Base-by-base conservation (phyloP, 2,329 filamentous ascomycete genomes). In the Lecanoromycetidae sp. region DNA sequence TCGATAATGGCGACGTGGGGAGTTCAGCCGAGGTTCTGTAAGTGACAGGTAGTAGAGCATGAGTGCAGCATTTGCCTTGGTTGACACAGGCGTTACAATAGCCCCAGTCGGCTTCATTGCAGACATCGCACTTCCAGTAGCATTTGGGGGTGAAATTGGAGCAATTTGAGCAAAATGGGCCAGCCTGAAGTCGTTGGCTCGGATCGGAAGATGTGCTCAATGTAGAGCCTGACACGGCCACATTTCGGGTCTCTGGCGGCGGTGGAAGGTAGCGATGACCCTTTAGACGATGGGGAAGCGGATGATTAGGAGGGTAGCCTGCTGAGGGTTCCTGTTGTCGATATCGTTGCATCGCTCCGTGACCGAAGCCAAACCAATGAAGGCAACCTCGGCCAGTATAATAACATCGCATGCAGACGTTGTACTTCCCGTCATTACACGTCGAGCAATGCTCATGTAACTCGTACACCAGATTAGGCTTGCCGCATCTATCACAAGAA, bases 21-120 rank as follows among this genome's bases (percentile, higher is more conserved):
- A 46, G 22, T 17, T 35, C 36, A 4, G 53, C 45, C 29, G 59
- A 51, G 54, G 53, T 10, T 59, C 41, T 26, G 42, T 38, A 50
- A 55, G 80, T 76, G 36, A 94, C 69, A 0, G 88, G 86, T 0
- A 94, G 69, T 0, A 96, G 71, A 5, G 83, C 73, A 59, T 96
- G 90, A 0, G 80, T 84, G 64, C 90, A 96, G 50, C 80, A 83
- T 50, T 74, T 74, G 13, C 86, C 87, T 61, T 82, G 79, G 50
- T 90, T 88, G 25, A 94, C 86, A 55, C 90, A 96, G 51, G 74
- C 68, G 57, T 88, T 87, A 65, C 90, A 96, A 61, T 86, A 95
- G 0, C 90, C 90, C 88, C 88, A 96, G 59, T 93, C 88, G 4
- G 87, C 90, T 52, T 91, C 80, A 57, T 94, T 94, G 66, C 90